A percentile compares a stretch with the other conserved stretches of the same genome.
Conservation (phyloP, 345 rosid genomes). For the Populus ilicifolia region DNA sequence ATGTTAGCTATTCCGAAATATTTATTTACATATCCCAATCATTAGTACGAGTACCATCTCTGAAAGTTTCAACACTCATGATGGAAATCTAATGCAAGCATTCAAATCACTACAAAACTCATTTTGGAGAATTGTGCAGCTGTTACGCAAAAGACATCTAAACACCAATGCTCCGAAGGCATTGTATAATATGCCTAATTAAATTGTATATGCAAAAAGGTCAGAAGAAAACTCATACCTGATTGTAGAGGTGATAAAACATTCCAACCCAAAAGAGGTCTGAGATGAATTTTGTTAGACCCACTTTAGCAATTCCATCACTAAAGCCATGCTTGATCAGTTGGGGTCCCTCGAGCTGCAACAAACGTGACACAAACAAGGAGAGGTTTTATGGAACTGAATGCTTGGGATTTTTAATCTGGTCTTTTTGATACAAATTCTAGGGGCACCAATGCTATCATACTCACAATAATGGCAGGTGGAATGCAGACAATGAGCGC, state of each 20-base stretch:
- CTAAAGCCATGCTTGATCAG: constrained; percentile 65
- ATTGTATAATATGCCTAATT: not conserved
- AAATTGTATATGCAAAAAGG: not conserved
- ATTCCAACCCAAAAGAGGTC: constrained; percentile 99
- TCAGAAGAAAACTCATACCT: constrained; percentile 38
- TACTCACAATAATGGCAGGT: constrained; percentile 82
- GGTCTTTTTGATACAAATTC: not conserved
- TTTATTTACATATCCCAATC: not conserved
- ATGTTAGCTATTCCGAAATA: not conserved
- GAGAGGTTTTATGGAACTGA: not conserved
- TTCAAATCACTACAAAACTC: not conserved
- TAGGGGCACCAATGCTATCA: not conserved
- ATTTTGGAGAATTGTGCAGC: not conserved
- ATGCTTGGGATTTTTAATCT: not conserved
- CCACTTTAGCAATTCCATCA: constrained; percentile 86
- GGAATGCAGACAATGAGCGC: constrained; percentile 90
- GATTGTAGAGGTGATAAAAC: constrained; percentile 98
- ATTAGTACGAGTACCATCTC: not conserved
- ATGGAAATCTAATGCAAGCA: not conserved
- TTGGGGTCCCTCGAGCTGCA: constrained; percentile 88
- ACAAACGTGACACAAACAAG: constrained; percentile 1
- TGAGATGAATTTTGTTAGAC: constrained; percentile 69
- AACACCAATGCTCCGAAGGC: not conserved
- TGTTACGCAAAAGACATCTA: not conserved
- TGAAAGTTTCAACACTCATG: not conserved